phyloP scores from a whole-genome alignment of 306 rosid species.

The Boehmeria nivea region DNA sequence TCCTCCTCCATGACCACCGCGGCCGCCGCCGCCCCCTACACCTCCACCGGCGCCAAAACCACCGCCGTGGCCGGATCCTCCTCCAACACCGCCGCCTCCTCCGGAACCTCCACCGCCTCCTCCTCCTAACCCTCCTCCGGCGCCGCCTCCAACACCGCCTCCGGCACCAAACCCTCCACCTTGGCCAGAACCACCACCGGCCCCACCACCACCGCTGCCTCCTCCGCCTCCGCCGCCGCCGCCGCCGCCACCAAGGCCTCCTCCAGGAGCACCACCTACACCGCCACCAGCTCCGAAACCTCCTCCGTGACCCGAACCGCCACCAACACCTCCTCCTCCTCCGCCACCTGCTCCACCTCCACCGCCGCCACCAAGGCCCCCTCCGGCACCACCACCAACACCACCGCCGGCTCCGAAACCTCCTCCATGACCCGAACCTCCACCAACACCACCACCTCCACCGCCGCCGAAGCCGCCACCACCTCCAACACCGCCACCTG shows the following conservation, averaged over 20 bases:
- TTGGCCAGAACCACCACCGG: background rate
- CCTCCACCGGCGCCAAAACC: background rate
- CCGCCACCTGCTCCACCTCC: background rate
- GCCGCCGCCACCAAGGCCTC: slow-evolving; percentile 1
- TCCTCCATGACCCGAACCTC: slow-evolving; percentile 9
- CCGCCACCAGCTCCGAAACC: slow-evolving; percentile 7
- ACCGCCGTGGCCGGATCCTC: background rate
- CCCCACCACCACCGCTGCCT: background rate
- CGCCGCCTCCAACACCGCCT: background rate
- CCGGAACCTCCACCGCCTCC: background rate
- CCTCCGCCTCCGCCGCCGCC: slow-evolving; percentile 1
- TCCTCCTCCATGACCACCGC: background rate
- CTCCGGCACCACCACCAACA: slow-evolving; percentile 6
- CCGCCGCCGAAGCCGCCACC: slow-evolving; percentile 4
- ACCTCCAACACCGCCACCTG: background rate
- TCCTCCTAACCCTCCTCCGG: background rate
- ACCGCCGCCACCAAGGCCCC: background rate
- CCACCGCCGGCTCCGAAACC: too few relatives aligned
- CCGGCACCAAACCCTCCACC: background rate
- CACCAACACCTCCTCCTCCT: slow-evolving; percentile 10
- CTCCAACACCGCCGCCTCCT: background rate
- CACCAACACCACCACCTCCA: slow-evolving; percentile 2
- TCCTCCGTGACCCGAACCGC: slow-evolving; percentile 1
- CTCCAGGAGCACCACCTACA: slow-evolving; percentile 1
- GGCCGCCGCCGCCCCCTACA: too few relatives aligned